phyloP scores from a whole-genome alignment of 345 rosid genomes.

The Chamaenerion angustifolium region DNA sequence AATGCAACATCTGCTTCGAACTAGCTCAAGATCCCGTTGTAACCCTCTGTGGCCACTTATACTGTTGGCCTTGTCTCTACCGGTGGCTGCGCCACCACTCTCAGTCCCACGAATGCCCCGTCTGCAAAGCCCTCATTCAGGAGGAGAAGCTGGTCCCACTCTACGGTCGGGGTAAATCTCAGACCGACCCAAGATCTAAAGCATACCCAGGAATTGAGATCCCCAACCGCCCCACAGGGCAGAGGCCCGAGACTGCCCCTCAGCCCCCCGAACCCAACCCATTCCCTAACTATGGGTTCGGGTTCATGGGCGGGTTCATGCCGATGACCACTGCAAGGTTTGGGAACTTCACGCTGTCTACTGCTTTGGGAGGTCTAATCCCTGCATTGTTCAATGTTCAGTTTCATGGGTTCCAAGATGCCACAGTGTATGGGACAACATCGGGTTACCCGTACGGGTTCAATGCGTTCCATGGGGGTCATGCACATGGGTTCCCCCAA shows the following conservation, averaged over 20 bases:
- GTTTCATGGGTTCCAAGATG: slow-evolving; percentile 59
- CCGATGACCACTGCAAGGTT: slow-evolving; percentile 54
- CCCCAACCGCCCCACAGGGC: slow-evolving; percentile 62
- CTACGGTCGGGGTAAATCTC: slow-evolving; percentile 82
- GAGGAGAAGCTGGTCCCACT: slow-evolving; percentile 92
- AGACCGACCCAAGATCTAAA: slow-evolving; percentile 58
- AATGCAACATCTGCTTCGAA: slow-evolving; percentile 93
- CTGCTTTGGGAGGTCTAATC: slow-evolving; percentile 60
- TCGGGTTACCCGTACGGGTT: slow-evolving; percentile 49
- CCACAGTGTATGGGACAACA: slow-evolving; percentile 48
- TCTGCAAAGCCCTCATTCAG: slow-evolving; percentile 79
- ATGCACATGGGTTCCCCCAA: slow-evolving; percentile 28
- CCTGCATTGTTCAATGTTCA: slow-evolving; percentile 72
- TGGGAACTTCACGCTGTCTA: slow-evolving; percentile 51
- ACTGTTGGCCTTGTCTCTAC: slow-evolving; percentile 87
- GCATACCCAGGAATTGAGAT: slow-evolving; percentile 54
- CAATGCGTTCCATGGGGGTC: slow-evolving; percentile 41
- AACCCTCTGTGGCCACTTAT: slow-evolving; percentile 87
- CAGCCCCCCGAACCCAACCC: slow-evolving; percentile 33
- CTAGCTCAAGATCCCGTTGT: slow-evolving; percentile 80
- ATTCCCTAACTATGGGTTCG: slow-evolving; percentile 43
- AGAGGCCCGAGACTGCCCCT: slow-evolving; percentile 59
- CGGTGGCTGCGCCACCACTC: slow-evolving; percentile 84
- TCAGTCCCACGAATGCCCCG: slow-evolving; percentile 75
- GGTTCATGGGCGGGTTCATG: slow-evolving; percentile 57